phyloP scores from a whole-genome alignment of 176 grass and related monocot species.

The Pontederia crassipes region DNA sequence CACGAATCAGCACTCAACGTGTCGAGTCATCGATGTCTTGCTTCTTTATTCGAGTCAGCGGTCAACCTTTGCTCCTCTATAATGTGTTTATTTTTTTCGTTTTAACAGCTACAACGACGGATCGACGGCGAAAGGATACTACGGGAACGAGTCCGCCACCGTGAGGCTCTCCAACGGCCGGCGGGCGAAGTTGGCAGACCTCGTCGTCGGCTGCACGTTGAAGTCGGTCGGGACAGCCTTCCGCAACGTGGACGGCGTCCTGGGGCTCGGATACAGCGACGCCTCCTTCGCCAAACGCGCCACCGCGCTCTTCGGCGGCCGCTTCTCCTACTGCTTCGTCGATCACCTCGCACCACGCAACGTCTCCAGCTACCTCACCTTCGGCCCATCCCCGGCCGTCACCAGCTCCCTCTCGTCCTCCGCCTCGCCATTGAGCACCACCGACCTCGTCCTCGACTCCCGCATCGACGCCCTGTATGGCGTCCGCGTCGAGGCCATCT shows the following conservation, averaged over 20 bases:
- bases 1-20: too few species aligned
- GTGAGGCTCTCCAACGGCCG: slow-evolving; percentile 36
- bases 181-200: slow-evolving; percentile 45
- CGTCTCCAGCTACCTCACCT: slow-evolving; percentile 58
- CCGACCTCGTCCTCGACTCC: slow-evolving; percentile 24
- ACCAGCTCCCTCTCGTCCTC: neutral
- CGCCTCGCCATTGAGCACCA: slow-evolving; percentile 7
- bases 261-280: slow-evolving; percentile 45
- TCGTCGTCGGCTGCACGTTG: slow-evolving; percentile 64
- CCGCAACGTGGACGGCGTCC: slow-evolving; percentile 50
- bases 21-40: too few species aligned
- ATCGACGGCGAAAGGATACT: slow-evolving; percentile 44
- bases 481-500: slow-evolving; percentile 29
- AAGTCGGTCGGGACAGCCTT: slow-evolving; percentile 35
- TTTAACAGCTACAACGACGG: slow-evolving; percentile 63
- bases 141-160: slow-evolving; percentile 60
- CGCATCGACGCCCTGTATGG: slow-evolving; percentile 34
- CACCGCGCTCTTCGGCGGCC: slow-evolving; percentile 29
- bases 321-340: slow-evolving; percentile 94
- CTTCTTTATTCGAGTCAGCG: too few species aligned
- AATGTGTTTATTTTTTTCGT: neutral
- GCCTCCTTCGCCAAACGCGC: slow-evolving; percentile 43
- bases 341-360: slow-evolving; percentile 36
- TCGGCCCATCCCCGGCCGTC: slow-evolving; percentile 34
- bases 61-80: neutral